Conservation (phyloP, 306 rosid species). For the Cicer chorassanicum region DNA sequence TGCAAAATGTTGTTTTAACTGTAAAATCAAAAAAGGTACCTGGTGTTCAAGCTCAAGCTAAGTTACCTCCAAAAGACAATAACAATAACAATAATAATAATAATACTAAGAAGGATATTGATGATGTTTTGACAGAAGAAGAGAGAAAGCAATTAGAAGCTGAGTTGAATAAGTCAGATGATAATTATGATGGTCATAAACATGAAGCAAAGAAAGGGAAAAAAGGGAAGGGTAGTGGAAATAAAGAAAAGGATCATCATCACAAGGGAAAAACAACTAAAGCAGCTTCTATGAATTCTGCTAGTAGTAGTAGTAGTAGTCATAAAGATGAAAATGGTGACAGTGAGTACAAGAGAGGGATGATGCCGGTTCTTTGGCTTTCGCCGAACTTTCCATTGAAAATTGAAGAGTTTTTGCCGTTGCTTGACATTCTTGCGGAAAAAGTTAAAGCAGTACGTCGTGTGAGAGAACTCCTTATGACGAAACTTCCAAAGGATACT, state of each 20-base stretch:
- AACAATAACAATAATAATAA: conserved; percentile 34
- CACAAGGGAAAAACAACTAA: conserved; percentile 57
- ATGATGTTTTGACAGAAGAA: conserved; percentile 72
- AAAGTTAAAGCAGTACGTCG: conserved; percentile 92
- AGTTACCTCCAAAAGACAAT: conserved; percentile 52
- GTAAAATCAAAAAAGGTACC: conserved; percentile 70
- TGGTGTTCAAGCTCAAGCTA: conserved; percentile 70
- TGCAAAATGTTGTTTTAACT: conserved; percentile 84
- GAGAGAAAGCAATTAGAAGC: conserved; percentile 79
- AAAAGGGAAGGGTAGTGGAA: conserved; percentile 74
- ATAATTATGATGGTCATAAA: conserved; percentile 51
- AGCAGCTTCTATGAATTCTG: conserved; percentile 46
- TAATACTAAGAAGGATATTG: conserved; percentile 50
- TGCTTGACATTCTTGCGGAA: conserved; percentile 90
- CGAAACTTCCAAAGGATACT: conserved; percentile 85
- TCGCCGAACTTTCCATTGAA: conserved; percentile 78
- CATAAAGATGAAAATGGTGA: conserved; percentile 58
- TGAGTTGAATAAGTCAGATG: conserved; percentile 68
- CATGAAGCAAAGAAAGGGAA: conserved; percentile 57
- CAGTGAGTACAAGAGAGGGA: conserved; percentile 68
- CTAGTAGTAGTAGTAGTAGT: conserved; percentile 47
- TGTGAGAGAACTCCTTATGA: conserved; percentile 86
- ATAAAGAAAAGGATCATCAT: conserved; percentile 63
- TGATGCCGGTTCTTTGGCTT: conserved; percentile 89
- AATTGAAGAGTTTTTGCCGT: conserved; percentile 78